These are phyloP conservation scores for Amorphotheca resinae DNA, from an alignment of 495 filamentous ascomycete species.

Conservation along the genomic window DNA sequence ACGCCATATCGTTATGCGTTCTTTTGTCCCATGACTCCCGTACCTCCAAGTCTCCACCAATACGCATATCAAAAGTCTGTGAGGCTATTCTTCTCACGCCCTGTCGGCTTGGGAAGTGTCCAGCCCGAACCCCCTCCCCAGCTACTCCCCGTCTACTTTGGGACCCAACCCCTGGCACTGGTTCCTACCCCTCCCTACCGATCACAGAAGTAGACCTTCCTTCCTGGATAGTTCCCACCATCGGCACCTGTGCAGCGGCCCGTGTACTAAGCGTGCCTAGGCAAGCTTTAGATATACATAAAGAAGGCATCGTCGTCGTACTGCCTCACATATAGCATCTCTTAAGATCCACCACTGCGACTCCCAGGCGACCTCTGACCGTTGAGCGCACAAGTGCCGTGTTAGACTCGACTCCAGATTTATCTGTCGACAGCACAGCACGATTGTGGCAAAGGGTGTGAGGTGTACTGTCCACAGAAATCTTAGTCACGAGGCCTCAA, in stretches of 20 bases:
- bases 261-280: conserved; percentile 3
- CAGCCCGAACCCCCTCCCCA: too few species aligned
- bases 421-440: not conserved
- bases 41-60: too few species aligned
- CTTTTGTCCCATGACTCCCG: too few species aligned
- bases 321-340: not conserved
- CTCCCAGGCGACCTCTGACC: not conserved
- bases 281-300: conserved; percentile 7
- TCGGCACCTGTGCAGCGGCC: conserved; percentile 15
- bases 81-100: too few species aligned
- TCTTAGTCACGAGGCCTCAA: not conserved
- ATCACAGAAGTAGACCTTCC: too few species aligned
- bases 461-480: not conserved
- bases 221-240: conserved; percentile 4
- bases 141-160: too few species aligned
- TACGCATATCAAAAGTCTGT: too few species aligned
- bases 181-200: not conserved
- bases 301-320: not conserved
- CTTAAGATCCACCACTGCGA: not conserved
- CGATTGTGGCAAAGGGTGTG: too few species aligned
- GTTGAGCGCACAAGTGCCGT: not conserved
- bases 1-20: too few species aligned
- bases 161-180: conserved; percentile 5
- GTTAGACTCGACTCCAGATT: not conserved
- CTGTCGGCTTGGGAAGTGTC: too few species aligned